phyloP scores from a whole-genome alignment of 768 basidiomycete genomes.

The Termitomyces titanicus region DNA sequence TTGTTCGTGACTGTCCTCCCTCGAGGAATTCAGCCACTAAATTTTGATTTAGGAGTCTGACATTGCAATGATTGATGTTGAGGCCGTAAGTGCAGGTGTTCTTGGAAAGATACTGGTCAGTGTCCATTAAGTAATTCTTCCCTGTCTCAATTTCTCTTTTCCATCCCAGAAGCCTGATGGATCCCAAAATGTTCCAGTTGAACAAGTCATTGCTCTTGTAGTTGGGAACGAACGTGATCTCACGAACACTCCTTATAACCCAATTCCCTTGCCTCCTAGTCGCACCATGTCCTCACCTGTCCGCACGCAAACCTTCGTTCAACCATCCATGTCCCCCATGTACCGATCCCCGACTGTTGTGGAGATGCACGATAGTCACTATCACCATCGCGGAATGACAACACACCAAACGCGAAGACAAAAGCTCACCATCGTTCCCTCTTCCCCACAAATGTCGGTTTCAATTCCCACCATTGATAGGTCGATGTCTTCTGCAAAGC shows the following conservation, averaged over 20 bases:
- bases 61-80: constrained; percentile 80
- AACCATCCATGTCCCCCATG: constrained; percentile 21
- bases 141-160: background rate
- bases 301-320: constrained; percentile 17
- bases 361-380: constrained; percentile 23
- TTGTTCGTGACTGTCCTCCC: constrained; percentile 41
- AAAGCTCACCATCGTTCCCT: constrained; percentile 16
- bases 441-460: constrained; percentile 13
- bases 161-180: constrained; percentile 55
- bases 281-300: constrained; percentile 18
- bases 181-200: constrained; percentile 46
- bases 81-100: constrained; percentile 86
- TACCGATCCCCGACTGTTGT: constrained; percentile 27
- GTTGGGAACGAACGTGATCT: constrained; percentile 43
- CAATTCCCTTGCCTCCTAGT: constrained; percentile 22
- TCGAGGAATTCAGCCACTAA: background rate
- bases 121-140: too few relatives aligned
- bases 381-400: constrained; percentile 13
- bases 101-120: constrained; percentile 82
- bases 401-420: constrained; percentile 7
- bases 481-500: constrained; percentile 2
- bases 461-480: constrained; percentile 3
- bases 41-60: constrained; percentile 57
- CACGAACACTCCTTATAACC: constrained; percentile 20
- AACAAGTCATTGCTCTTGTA: constrained; percentile 63